Base-by-base conservation (phyloP, 2,329 filamentous ascomycete genomes). In the Pseudopyricularia javanii region DNA sequence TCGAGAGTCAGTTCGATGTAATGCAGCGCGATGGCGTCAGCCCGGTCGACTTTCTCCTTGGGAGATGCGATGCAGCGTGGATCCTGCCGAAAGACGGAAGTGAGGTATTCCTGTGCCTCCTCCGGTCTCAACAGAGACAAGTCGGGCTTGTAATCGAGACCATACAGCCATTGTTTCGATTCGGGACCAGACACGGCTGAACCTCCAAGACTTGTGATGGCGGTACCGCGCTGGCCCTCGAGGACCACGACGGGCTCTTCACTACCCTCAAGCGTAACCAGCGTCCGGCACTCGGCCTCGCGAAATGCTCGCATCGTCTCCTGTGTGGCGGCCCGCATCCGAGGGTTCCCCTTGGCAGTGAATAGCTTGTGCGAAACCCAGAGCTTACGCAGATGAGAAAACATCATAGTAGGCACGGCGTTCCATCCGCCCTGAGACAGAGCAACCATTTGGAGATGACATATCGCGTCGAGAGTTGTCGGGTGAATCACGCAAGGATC, bases 401-500 rank as follows among this genome's bases (percentile, higher is more conserved):
- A 35, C 33, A 35, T 35, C 33, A 35, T 35, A n/a, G 33, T 35
- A 12, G 33, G 33, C 33, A 35, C 33, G 33, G 33, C 33, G 33
- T 35, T 35, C 33, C 33, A 35, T 4, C 33, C 33, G 33, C 33
- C 33, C 33, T 35, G 33, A 12, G 33, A 35, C 15, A 35, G 47
- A 3, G 47, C 22, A 5, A 48, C 47, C 20, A 24, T 48, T 9
- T 48, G 20, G 8, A 48, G 22, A 14, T 82, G 79, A 22, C 82
- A 72, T 61, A 80, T 72, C 3, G 74, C 65, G 48, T 70, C 68
- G 2, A 70, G 54, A 0, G 67, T 61, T 15, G 62, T 59, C 2
- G 68, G 68, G 52, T 70, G 68, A 2, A 70, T 63, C 5, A 79
- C 54, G 56, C 80, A 75, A 3, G 71, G 66, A 54, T 71, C 79